A percentile compares a stretch with the other conserved stretches of the same genome.
Conservation (phyloP, 768 basidiomycete genomes). For the Kwoniella newhampshirensis region DNA sequence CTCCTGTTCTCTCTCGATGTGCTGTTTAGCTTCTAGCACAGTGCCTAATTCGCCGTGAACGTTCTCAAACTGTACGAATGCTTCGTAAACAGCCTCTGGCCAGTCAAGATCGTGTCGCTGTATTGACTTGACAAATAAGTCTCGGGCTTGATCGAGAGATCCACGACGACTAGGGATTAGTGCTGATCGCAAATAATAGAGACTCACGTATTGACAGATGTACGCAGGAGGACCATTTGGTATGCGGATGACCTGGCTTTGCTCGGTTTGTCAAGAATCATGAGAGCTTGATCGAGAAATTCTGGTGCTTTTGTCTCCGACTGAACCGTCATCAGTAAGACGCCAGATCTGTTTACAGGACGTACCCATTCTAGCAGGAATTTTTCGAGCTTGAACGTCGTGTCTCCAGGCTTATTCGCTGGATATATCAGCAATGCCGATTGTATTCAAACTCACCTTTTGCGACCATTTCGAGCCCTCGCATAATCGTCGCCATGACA, state of each 20-base stretch:
- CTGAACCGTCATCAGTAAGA: conserved; percentile 11
- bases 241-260: conserved; percentile 31
- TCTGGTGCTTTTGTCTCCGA: conserved; percentile 27
- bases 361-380: conserved; percentile 74
- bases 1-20: conserved; percentile 40
- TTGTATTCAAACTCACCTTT: conserved; percentile 22
- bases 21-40: conserved; percentile 20
- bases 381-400: conserved; percentile 76
- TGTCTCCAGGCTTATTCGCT: conserved; percentile 72
- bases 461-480: conserved; percentile 29
- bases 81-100: conserved; percentile 92
- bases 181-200: not conserved
- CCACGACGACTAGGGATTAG: conserved; percentile 44
- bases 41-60: conserved; percentile 71
- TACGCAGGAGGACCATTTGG: conserved; percentile 29
- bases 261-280: conserved; percentile 48
- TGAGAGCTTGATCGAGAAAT: conserved; percentile 57
- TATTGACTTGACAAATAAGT: conserved; percentile 66
- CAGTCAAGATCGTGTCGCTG: conserved; percentile 76
- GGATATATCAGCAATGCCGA: conserved; percentile 1
- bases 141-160: conserved; percentile 61
- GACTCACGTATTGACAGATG: conserved; percentile 32
- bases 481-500: conserved; percentile 28
- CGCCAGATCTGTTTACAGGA: conserved; percentile 22
- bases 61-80: conserved; percentile 85